Evolutionary conservation across 164 flowering plant species (phyloP), one percentile per base, ranked within the genome.

Genomic region (Paratinospora sagittata): DNA sequence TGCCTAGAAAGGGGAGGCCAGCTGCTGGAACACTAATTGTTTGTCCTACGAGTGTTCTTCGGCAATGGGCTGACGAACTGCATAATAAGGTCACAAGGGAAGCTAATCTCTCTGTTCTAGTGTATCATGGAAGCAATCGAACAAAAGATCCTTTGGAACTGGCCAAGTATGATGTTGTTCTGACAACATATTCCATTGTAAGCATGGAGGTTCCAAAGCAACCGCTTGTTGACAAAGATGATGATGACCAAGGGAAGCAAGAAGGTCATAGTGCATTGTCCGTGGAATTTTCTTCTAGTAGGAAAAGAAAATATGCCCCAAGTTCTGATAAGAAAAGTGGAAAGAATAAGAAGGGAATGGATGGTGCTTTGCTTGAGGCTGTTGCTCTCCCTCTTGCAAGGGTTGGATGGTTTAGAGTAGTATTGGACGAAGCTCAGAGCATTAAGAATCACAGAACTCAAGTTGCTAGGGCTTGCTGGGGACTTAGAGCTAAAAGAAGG

Each of bases 381-480:
- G 66, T 71, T 80, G 82, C 85, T 72, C 83, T 92, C 17, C 97
- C 98, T 72, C 89, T 93, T 81, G 97, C 92, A 5, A 85, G 82
- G 74, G 97, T 93, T 70, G 82, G 84, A 73, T 93, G 98, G 98
- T 93, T 91, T 80, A 85, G 98, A 75, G 94, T 93, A 82, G 92
- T 93, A 66, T 76, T 93, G 73, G 98, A 93, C 78, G 98, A 93
- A 83, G 98, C 98, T 36, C 98, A 93, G 81, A 91, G 97, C 80
- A 93, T 93, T 24, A 93, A 93, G 80, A 93, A 93, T 82, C 84
- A 87, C 75, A 83, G 86, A 82, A 93, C 98, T 77, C 97, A 87
- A 82, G 96, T 83, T 58, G 98, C 98, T 55, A 85, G 96, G 80
- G 98, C 98, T 27, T 93, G 98, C 74, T 93, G 98, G 93, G 98